A percentile compares a stretch with the other conserved stretches of the same genome.
These are phyloP conservation scores for Cucurbita maxima DNA, from an alignment of 306 rosid genomes.

Conservation along the genomic window DNA sequence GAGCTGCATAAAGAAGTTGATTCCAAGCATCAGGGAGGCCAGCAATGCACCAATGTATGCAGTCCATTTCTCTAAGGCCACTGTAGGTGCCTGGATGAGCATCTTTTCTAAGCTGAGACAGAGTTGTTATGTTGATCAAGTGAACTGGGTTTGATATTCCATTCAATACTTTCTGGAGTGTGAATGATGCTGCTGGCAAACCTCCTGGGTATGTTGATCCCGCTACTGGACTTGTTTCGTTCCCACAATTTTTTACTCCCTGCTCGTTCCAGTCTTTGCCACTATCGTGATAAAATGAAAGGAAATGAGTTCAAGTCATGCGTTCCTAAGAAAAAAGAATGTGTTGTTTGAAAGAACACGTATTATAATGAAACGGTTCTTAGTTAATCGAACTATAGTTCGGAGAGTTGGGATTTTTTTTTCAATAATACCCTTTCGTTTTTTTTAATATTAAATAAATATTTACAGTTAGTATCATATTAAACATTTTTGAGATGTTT, in stretches of 20 bases:
- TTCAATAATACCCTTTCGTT: too few species aligned
- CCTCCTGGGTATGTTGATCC: conserved; percentile 37
- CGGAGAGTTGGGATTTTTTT: too few species aligned
- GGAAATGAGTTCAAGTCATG: too few species aligned
- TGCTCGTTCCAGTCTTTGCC: conserved; percentile 38
- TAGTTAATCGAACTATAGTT: too few species aligned
- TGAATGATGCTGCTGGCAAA: conserved; percentile 23
- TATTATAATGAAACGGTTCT: too few species aligned
- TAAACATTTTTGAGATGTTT: too few species aligned
- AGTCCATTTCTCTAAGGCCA: conserved; percentile 44
- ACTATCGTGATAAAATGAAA: not conserved
- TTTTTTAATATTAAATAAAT: too few species aligned
- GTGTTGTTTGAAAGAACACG: too few species aligned
- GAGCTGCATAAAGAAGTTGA: conserved; percentile 18
- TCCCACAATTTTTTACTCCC: conserved; percentile 30
- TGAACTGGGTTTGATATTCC: conserved; percentile 27
- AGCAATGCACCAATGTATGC: conserved; percentile 71
- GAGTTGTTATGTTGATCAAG: conserved; percentile 42
- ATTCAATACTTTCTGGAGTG: conserved; percentile 24
- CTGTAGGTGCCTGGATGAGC: conserved; percentile 48
- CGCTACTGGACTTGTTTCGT: conserved; percentile 34
- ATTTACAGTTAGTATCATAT: too few species aligned
- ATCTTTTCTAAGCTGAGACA: conserved; percentile 64
- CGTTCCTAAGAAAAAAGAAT: too few species aligned
- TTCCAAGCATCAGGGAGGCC: conserved; percentile 70